Evolutionary conservation across 305 asterid species (phyloP).

Genomic region (Fraxinus nigra): DNA sequence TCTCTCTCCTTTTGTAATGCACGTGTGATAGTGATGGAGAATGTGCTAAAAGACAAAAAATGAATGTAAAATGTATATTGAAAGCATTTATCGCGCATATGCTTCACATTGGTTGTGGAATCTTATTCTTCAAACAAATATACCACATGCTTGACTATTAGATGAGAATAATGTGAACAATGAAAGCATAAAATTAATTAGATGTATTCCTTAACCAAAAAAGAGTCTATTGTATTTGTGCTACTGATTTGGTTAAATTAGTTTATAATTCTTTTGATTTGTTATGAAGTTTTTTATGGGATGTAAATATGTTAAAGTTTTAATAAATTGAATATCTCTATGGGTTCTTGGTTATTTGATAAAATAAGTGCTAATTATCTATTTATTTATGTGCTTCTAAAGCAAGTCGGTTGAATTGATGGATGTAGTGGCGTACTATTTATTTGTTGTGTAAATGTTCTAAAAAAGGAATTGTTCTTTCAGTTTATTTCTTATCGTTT

Average conservation of each 20-base stretch:
- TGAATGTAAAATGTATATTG: not conserved
- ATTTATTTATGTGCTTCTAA: too few species aligned
- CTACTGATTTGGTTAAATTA: not conserved
- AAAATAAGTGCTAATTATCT: too few species aligned
- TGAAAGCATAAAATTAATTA: not conserved
- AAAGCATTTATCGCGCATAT: not conserved
- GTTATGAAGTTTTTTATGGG: too few species aligned
- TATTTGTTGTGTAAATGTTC: too few species aligned
- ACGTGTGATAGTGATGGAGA: not conserved
- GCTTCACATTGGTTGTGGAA: not conserved
- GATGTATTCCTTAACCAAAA: not conserved
- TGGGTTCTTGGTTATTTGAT: too few species aligned
- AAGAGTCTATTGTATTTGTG: not conserved
- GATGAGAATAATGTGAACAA: not conserved
- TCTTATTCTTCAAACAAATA: not conserved
- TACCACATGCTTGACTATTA: not conserved
- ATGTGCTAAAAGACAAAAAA: not conserved
- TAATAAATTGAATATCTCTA: too few species aligned
- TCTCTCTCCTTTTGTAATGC: not conserved
- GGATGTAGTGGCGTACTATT: too few species aligned
- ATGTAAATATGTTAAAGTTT: too few species aligned
- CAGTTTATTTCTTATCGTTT: too few species aligned
- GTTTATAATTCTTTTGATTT: too few species aligned
- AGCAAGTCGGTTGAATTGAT: too few species aligned
- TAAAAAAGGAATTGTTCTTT: too few species aligned